Conservation (phyloP, 2,329 filamentous ascomycete genomes). For the Corynespora cassiicola region DNA sequence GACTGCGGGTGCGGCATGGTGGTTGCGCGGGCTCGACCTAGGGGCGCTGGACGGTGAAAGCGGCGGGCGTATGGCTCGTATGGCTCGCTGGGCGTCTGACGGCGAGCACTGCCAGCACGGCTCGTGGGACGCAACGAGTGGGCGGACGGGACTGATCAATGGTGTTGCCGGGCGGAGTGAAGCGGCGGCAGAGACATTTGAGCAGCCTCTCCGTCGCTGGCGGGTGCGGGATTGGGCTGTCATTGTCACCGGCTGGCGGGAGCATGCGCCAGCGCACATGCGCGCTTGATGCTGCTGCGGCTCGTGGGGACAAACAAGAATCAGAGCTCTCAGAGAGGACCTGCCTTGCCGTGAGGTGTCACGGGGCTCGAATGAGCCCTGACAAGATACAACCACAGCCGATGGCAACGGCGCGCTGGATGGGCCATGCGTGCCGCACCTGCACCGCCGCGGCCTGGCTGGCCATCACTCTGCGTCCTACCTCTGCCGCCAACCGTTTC, state of each 20-base stretch:
- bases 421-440: constrained; percentile 21
- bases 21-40: constrained; percentile 32
- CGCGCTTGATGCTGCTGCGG: constrained; percentile 30
- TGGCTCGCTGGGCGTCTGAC: constrained; percentile 18
- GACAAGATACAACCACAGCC: constrained; percentile 8
- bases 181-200: constrained; percentile 41
- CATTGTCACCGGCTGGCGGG: constrained; percentile 40
- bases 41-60: constrained; percentile 18
- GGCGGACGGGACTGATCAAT: constrained; percentile 23
- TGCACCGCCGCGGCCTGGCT: constrained; percentile 21
- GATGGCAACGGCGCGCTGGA: constrained; percentile 18
- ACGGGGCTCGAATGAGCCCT: constrained; percentile 14
- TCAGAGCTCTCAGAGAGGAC: no score
- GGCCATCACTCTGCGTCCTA: constrained; percentile 34
- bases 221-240: constrained; percentile 27
- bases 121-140: constrained; percentile 36
- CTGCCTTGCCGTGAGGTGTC: no score
- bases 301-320: constrained; percentile 36
- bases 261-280: constrained; percentile 41
- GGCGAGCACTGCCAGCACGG: constrained; percentile 33
- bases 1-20: constrained; percentile 39
- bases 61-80: constrained; percentile 26
- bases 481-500: constrained; percentile 29
- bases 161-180: constrained; percentile 34
- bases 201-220: constrained; percentile 24